These are phyloP conservation scores for Cladosporium sp. DNA, from an alignment of 2,329 filamentous ascomycete species.

Conservation along the genomic window DNA sequence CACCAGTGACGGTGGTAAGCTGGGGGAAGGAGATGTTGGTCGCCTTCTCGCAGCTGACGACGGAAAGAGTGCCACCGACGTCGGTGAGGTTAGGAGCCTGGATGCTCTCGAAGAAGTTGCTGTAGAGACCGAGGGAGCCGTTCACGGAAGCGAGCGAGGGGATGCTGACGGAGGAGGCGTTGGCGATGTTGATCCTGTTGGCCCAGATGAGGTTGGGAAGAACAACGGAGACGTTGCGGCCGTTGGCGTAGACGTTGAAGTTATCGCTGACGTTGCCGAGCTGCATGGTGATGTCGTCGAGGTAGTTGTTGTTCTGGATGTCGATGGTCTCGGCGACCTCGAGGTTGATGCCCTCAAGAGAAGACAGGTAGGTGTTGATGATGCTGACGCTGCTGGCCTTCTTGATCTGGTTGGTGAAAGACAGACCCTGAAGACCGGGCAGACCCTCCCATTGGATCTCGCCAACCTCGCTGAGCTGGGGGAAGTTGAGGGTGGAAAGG, in stretches of 20 bases:
- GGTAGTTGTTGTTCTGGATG: conserved; percentile 86
- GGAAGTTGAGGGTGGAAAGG: conserved; percentile 68
- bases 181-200: conserved; percentile 78
- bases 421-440: conserved; percentile 59
- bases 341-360: conserved; percentile 79
- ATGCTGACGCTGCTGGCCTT: conserved; percentile 70
- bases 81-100: conserved; percentile 68
- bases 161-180: conserved; percentile 71
- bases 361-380: conserved; percentile 79
- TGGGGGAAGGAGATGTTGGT: conserved; percentile 74
- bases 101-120: conserved; percentile 68
- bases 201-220: conserved; percentile 79
- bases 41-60: conserved; percentile 58
- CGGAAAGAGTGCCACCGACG: conserved; percentile 59
- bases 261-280: conserved; percentile 71
- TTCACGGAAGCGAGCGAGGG: conserved; percentile 73
- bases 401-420: conserved; percentile 65
- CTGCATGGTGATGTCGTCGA: conserved; percentile 74
- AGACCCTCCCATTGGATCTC: conserved; percentile 72
- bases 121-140: conserved; percentile 80
- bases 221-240: conserved; percentile 65
- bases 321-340: conserved; percentile 69
- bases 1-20: conserved; percentile 71
- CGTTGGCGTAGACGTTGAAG: conserved; percentile 79
- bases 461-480: conserved; percentile 63